Conservation (phyloP, 2,329 filamentous ascomycete genomes). For the Chalara sp. region DNA sequence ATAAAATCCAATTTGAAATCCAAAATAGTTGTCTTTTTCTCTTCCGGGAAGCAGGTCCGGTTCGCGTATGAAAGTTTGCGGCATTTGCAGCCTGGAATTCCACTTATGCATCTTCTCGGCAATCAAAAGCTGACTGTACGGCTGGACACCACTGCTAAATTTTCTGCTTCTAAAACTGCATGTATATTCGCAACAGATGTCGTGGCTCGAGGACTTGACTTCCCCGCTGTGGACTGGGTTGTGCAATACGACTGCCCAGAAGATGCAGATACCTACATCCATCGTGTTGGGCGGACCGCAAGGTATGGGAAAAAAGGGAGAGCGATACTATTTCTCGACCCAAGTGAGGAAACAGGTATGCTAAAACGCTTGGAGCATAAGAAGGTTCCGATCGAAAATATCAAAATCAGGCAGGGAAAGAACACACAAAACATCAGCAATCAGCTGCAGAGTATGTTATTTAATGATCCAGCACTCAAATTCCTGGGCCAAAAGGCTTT, state of each 20-base stretch:
- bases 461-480: slow-evolving; percentile 88
- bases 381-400: slow-evolving; percentile 80
- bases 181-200: slow-evolving; percentile 96
- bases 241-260: slow-evolving; percentile 98
- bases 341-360: slow-evolving; percentile 91
- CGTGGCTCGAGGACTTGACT: slow-evolving; percentile 88
- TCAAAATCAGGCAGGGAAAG: slow-evolving; percentile 84
- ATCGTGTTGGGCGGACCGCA: slow-evolving; percentile 91
- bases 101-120: slow-evolving; percentile 86
- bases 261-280: slow-evolving; percentile 95
- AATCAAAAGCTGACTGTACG: slow-evolving; percentile 88
- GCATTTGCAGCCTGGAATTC: slow-evolving; percentile 89
- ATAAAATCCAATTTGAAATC: slow-evolving; percentile 84
- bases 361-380: slow-evolving; percentile 76
- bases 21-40: slow-evolving; percentile 94
- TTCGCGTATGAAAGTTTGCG: slow-evolving; percentile 93
- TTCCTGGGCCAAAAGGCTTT: slow-evolving; percentile 96
- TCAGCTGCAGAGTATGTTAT: slow-evolving; percentile 89
- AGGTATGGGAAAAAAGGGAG: slow-evolving; percentile 82
- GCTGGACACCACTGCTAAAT: slow-evolving; percentile 79
- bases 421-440: slow-evolving; percentile 71
- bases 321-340: slow-evolving; percentile 86
- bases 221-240: slow-evolving; percentile 95
- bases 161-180: slow-evolving; percentile 71
- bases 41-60: slow-evolving; percentile 90